A percentile compares a stretch with the other conserved stretches of the same genome.
Evolutionary conservation across 202 grass and related monocot genomes (phyloP).

Genomic region (Schoenoplectus triqueter): DNA sequence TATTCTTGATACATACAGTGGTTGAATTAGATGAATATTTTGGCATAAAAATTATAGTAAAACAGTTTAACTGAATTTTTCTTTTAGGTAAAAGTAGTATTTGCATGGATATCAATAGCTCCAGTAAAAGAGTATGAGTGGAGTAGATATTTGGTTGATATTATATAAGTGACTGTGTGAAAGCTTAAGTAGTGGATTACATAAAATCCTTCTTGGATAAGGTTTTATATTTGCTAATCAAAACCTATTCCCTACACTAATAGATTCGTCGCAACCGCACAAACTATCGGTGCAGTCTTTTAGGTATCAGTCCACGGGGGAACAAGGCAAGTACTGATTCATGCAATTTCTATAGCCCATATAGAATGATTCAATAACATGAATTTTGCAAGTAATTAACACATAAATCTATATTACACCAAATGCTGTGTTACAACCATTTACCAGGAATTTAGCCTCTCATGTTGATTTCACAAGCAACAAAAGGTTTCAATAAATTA

Average conservation of each 20-base stretch:
- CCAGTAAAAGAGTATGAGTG: conserved; percentile 5
- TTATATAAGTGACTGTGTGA: too few species aligned
- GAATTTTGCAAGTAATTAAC: not conserved
- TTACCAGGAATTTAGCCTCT: not conserved
- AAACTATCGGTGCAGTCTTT: not conserved
- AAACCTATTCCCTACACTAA: conserved; percentile 9
- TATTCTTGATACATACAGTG: not conserved
- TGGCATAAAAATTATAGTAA: too few species aligned
- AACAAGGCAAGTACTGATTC: not conserved
- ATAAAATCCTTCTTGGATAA: too few species aligned
- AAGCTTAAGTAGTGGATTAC: too few species aligned
- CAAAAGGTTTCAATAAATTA: not conserved
- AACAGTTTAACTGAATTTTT: not conserved
- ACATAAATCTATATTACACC: not conserved
- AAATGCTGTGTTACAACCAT: not conserved
- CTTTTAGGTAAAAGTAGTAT: not conserved
- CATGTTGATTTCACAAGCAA: not conserved
- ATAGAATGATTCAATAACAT: not conserved
- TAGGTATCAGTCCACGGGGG: not conserved
- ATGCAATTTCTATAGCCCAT: not conserved
- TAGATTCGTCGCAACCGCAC: conserved; percentile 17
- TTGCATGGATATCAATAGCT: not conserved
- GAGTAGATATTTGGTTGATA: not conserved
- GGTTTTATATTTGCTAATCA: not conserved
- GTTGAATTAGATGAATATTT: not conserved